Evolutionary conservation across 129 eudicot genomes (phyloP), one percentile per base, ranked within the genome.

Genomic region (Artemisia annua): DNA sequence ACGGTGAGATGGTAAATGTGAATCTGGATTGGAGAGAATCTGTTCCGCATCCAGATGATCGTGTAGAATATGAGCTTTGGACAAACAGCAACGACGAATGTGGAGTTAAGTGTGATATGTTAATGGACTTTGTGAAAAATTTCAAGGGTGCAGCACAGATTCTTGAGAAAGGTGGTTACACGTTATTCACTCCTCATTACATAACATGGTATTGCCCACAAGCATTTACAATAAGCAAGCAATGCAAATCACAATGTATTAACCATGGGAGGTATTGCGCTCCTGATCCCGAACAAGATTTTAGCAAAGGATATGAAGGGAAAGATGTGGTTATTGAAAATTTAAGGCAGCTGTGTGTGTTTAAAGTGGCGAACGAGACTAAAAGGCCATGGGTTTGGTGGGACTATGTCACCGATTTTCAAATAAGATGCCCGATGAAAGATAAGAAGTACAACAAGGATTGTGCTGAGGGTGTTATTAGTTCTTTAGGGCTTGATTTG

Each of bases 11-110:
- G 96, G 91, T 94, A 4, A 94, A 90, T 67, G 91, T 94, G 48
- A 94, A 90, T 53, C 97, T 94, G 22, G 98, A 94, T 79, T 94
- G 98, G 98, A 79, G 98, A 72, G 98, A 94, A 80, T 86, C 97
- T 19, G 97, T 94, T 63, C 98, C 97, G n/a, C 98, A 94, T 66
- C 98, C 98, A 10, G 98, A 94, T 73, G 98, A 86, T 67, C 92
- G 97, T 48, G 98, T 94, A 16, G 98, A 94, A 75, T 94, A 94
- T 67, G 97, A 94, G 75, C 78, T 93, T 12, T 93, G 98, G 98
- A 89, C 97, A 15, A 93, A 85, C 64, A 89, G 96, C 75, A 93
- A 93, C 52, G 98, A 93, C 24, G 97, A 93, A 71, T 93, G 98
- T 72, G 98, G 98, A 11, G 73, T 86, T 57, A 94, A 94, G 57